phyloP scores from a whole-genome alignment of 2,329 filamentous ascomycete species.

The Penicillium digitatum region DNA sequence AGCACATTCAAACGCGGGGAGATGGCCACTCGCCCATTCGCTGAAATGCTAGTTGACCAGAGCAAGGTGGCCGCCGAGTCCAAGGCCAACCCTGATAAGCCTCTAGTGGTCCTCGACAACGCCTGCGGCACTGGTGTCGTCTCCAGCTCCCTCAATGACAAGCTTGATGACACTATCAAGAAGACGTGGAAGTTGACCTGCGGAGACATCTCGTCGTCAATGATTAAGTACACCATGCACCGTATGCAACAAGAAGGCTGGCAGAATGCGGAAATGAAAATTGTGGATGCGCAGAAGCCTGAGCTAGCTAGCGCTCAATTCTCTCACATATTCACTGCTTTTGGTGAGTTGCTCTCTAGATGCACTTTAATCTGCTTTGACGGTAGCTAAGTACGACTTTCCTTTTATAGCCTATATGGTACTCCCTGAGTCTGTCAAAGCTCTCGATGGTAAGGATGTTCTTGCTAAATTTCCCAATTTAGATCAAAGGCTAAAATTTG shows the following conservation, averaged over 20 bases:
- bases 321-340: conserved; percentile 47
- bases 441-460: conserved; percentile 33
- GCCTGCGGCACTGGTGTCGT: conserved; percentile 54
- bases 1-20: conserved; percentile 30
- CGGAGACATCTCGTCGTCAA: conserved; percentile 46
- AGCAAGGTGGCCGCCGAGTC: conserved; percentile 22
- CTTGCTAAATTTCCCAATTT: background rate
- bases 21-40: conserved; percentile 31
- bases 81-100: conserved; percentile 13
- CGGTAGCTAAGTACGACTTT: background rate
- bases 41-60: conserved; percentile 27
- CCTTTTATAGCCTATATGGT: conserved; percentile 40
- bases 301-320: conserved; percentile 39
- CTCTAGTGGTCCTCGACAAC: conserved; percentile 48
- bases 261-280: conserved; percentile 44
- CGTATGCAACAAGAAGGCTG: conserved; percentile 45
- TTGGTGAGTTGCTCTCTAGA: conserved; percentile 32
- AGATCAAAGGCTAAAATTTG: background rate
- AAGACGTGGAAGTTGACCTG: conserved; percentile 48
- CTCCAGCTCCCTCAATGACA: conserved; percentile 44
- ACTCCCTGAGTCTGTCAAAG: conserved; percentile 42
- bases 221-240: conserved; percentile 43
- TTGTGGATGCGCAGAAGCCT: conserved; percentile 50
- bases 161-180: conserved; percentile 40
- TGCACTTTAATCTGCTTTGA: background rate